Base-by-base conservation (phyloP, 345 rosid genomes). In the Eucalyptus erythrocorys region DNA sequence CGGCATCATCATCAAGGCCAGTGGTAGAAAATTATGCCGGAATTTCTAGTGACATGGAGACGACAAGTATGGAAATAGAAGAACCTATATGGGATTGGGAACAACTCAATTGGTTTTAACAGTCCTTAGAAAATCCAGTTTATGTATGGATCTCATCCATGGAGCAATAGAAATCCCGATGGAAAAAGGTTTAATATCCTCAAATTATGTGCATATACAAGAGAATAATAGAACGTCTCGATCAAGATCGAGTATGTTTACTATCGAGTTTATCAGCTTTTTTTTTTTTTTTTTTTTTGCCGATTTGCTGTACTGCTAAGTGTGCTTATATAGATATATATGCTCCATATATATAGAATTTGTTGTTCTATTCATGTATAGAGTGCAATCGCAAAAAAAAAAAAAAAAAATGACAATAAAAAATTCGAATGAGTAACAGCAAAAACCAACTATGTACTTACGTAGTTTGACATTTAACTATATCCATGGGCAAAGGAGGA, bases 51-150 rank as follows among this genome's bases (percentile, higher is more conserved):
- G 8, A 76, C 47, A 10, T 10, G 15, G 84, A 76, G 27, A 37
- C 27, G 47, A 76, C 15, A 19, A 9, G 84, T 12, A 40, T 40
- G 84, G 47, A 40, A 19, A 6, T 87, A 64, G 88, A 87, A 50
- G 90, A 89, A 87, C 91, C 93, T 84, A 55, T 90, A 6, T 94
- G 94, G 94, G 97, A 91, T 22, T 97, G 96, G 96, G 98, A 94
- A 85, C 90, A 88, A 88, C 91, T 92, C 81, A 86, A 88, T 85
- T 94, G 95, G 95, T 47, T 55, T 13, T 55, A 57, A 40, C 8
- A 12, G 47, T 40, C 84, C 84, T 76, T 40, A 19, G 47, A 40
- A 71, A 40, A 64, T 76, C 30, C 47, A 40, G 26, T 19, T 76
- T 76, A 11, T 40, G 47, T 76, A 11, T 40, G 84, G 84, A 40